phyloP scores from a whole-genome alignment of 345 rosid genomes.

The Adansonia digitata region DNA sequence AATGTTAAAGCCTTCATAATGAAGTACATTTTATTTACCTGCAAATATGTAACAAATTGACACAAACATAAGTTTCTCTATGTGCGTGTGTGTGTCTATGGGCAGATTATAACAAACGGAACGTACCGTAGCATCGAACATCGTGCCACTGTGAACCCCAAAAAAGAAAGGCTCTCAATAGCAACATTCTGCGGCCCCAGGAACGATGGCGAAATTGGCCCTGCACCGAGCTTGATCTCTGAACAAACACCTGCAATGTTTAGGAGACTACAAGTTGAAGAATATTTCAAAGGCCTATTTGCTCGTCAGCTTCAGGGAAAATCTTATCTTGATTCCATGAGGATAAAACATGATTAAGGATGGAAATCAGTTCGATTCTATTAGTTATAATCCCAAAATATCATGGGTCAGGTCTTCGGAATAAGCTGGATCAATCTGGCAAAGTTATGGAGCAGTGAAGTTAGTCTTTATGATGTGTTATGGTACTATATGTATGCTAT shows the following conservation, averaged over 20 bases:
- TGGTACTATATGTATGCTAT: no score
- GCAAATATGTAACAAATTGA: no score
- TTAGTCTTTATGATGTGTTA: no score
- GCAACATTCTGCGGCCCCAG: conserved; percentile 30
- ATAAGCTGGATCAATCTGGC: no score
- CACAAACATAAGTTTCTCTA: no score
- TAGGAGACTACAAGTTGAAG: not conserved
- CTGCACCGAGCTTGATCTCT: conserved; percentile 39
- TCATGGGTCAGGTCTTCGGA: no score
- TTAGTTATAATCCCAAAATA: not conserved
- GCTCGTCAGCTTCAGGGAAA: conserved; percentile 15
- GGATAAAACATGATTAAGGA: not conserved
- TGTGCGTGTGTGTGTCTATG: not conserved
- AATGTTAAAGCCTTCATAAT: no score
- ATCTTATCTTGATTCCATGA: conserved; percentile 16
- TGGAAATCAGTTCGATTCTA: not conserved
- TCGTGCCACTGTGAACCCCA: conserved; percentile 33
- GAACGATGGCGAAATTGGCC: conserved; percentile 29
- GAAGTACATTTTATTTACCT: no score
- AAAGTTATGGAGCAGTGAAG: no score
- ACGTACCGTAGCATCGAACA: conserved; percentile 44
- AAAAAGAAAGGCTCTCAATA: conserved; percentile 25
- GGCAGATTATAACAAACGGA: conserved; percentile 46
- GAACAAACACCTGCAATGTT: conserved; percentile 21
- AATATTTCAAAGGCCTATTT: conserved; percentile 11